Evolutionary conservation across 106 monocot species (phyloP).

Genomic region (Dioscorea alata): DNA sequence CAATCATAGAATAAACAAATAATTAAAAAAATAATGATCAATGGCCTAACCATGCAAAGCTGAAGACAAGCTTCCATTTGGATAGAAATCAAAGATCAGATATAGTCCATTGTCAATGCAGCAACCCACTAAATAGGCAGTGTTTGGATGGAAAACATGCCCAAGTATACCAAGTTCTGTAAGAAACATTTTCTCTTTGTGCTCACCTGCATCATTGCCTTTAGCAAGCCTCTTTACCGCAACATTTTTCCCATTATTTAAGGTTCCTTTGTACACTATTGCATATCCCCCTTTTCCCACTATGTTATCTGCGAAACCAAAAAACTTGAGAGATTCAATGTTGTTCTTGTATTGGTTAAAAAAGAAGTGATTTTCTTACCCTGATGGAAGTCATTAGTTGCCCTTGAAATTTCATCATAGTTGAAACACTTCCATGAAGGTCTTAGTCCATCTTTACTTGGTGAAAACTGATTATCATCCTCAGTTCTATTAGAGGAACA

Average conservation of each 20-base stretch:
- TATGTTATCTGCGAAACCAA: constrained; percentile 34
- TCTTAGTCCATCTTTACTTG: constrained; percentile 20
- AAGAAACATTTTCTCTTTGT: constrained; percentile 60
- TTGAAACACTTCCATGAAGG: constrained; percentile 64
- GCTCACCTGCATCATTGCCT: constrained; percentile 12
- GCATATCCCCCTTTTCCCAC: constrained; percentile 68
- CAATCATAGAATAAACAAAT: background rate
- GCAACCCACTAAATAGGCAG: constrained; percentile 44
- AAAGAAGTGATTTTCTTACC: constrained; percentile 19
- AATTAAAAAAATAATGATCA: background rate
- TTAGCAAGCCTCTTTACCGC: constrained; percentile 60
- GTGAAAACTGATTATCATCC: constrained; percentile 18
- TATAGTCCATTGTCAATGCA: constrained; percentile 67
- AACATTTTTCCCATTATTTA: constrained; percentile 35
- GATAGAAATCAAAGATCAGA: constrained; percentile 58
- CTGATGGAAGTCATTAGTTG: constrained; percentile 46
- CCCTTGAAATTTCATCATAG: constrained; percentile 48
- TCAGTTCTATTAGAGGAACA: constrained; percentile 7
- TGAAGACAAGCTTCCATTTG: constrained; percentile 59
- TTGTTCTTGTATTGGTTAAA: background rate
- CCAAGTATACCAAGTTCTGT: constrained; percentile 54
- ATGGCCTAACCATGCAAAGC: constrained; percentile 40
- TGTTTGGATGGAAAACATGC: constrained; percentile 65
- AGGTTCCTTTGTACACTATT: constrained; percentile 56
- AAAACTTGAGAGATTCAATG: no score